phyloP scores from a whole-genome alignment of 1,139 yeast genomes.

The Nematodospora anomalae region DNA sequence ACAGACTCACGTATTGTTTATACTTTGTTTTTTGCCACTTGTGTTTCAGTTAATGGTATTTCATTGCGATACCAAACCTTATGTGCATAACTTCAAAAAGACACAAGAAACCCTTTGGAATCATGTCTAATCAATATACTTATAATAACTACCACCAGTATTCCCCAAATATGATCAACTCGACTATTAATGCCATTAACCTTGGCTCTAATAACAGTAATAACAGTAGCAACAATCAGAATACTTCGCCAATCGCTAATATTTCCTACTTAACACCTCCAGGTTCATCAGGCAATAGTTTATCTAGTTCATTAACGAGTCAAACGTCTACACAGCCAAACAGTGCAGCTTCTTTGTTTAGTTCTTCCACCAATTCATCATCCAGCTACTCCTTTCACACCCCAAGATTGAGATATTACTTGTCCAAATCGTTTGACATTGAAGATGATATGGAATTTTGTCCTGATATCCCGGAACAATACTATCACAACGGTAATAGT shows the following conservation, averaged over 20 bases:
- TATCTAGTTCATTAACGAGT: conserved; percentile 22
- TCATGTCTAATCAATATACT: conserved; percentile 41
- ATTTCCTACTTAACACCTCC: conserved; percentile 16
- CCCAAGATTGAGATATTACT: conserved; percentile 46
- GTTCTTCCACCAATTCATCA: conserved; percentile 7
- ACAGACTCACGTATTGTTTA: no score
- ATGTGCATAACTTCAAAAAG: no score
- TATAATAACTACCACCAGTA: conserved; percentile 36
- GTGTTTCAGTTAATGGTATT: no score
- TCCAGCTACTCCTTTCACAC: conserved; percentile 41
- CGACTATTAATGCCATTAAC: conserved; percentile 9
- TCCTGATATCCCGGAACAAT: conserved; percentile 49
- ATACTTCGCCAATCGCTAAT: conserved; percentile 13
- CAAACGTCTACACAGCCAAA: conserved; percentile 14
- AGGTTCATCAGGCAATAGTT: conserved; percentile 25
- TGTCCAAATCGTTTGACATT: conserved; percentile 60
- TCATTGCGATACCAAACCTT: no score
- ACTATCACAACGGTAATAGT: conserved; percentile 13
- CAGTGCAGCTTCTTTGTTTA: conserved; percentile 11
- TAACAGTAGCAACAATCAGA: conserved; percentile 23
- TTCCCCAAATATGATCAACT: conserved; percentile 31
- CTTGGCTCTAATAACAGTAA: conserved; percentile 9
- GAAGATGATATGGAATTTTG: conserved; percentile 70
- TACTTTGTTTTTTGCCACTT: no score
- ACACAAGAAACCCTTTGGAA: no score